These are phyloP conservation scores for Paramecium primaurelia DNA, from an alignment of 73 alveolate species.

Conservation along the genomic window DNA sequence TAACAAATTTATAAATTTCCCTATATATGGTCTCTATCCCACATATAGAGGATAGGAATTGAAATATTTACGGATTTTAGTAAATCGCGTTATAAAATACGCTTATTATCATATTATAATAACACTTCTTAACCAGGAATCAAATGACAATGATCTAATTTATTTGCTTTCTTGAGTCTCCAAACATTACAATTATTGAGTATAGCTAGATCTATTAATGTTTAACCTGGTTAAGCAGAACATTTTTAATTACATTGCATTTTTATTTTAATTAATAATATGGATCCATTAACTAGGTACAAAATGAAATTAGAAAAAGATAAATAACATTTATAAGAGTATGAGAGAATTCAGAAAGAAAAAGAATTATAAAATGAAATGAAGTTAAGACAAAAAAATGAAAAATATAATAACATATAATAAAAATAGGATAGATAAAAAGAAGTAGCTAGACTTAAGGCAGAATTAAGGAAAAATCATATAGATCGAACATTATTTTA, in stretches of 20 bases:
- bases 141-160: not conserved
- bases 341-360: not conserved
- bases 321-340: not conserved
- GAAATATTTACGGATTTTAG: not conserved
- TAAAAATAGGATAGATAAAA: not conserved
- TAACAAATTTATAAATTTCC: not conserved
- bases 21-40: not conserved
- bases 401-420: not conserved
- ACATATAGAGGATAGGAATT: not conserved
- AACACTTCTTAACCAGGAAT: not conserved
- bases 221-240: not conserved
- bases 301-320: constrained; percentile 16
- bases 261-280: not conserved
- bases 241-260: not conserved
- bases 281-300: constrained; percentile 25
- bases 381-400: not conserved
- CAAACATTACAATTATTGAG: constrained; percentile 1
- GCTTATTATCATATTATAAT: not conserved
- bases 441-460: not conserved
- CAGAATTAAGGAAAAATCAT: not conserved
- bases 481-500: not conserved
- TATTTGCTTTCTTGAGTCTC: constrained; percentile 9
- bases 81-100: not conserved
- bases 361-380: not conserved
- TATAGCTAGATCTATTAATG: not conserved